Evolutionary conservation across 441 rosid genomes (phyloP), one percentile per base, ranked within the genome.

Genomic region (Brassica hybrid): DNA sequence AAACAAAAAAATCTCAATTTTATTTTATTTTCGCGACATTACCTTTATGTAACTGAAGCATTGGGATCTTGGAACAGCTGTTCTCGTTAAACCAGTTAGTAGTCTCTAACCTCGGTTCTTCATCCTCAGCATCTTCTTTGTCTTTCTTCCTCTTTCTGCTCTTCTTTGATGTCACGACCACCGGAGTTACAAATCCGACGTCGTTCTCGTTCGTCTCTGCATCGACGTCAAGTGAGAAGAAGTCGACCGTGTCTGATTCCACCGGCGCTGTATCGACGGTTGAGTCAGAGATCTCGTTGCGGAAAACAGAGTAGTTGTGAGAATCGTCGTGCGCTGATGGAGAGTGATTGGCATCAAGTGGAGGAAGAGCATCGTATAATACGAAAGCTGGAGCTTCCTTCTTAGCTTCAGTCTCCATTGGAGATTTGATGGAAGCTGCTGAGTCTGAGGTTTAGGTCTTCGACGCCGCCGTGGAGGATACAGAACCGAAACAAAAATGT

Each of bases 1-100:
- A 27, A 27, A 4, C 32, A 27, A 9, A 62, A 13, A 32, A 9
- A 16, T 0, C 43, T 7, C 6, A 27, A 3, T 14, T 59, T 75
- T 75, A 14, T 11, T 17, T 10, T 36, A 11, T 21, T 43, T 60
- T 41, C 36, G 3, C 36, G 11, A 27, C 41, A 65, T 7, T 76
- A 92, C 97, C 98, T 92, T 91, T 94, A 83, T 94, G 98, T 59
- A 94, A 81, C 71, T 90, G 97, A 70, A 94, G 90, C 97, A 94
- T 91, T 36, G 97, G 97, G 75, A 94, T 94, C 72, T 81, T 85
- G 72, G 90, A 86, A 64, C 75, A 81, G 66, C 88, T 74, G 68
- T 90, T 84, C 80, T 93, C 93, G 65, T 81, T 79, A 72, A 92
- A 92, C 97, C 97, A 90, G 43, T 80, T 84, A 19, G 83, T 80